phyloP scores from a whole-genome alignment of 805 yeast genomes.

The Metschnikowia peoriensis region DNA sequence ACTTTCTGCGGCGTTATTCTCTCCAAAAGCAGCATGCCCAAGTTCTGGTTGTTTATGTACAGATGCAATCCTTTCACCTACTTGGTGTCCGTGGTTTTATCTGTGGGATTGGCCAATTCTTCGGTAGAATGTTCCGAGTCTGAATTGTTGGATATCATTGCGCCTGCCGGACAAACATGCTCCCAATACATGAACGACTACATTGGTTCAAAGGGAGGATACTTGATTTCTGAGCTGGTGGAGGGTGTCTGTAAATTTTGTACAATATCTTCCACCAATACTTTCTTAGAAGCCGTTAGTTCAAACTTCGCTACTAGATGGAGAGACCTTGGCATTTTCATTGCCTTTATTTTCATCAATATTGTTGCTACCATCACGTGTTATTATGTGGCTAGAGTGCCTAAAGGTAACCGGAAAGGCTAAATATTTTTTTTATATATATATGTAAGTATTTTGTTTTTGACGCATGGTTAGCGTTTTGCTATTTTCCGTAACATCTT shows the following conservation, averaged over 20 bases:
- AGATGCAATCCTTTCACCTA: conserved; percentile 47
- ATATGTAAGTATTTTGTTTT: background rate
- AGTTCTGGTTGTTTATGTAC: conserved; percentile 48
- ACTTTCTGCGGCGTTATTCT: conserved; percentile 54
- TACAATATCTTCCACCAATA: conserved; percentile 1
- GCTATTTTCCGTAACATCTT: too few species aligned
- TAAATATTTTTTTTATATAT: background rate
- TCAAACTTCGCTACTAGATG: conserved; percentile 4
- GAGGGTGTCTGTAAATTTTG: conserved; percentile 6
- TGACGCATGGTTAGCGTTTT: background rate
- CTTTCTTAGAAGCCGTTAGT: background rate
- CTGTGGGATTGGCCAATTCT: conserved; percentile 41
- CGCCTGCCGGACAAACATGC: conserved; percentile 33
- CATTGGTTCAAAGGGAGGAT: conserved; percentile 1
- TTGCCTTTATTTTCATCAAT: conserved; percentile 7
- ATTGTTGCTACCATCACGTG: conserved; percentile 2
- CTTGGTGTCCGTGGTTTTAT: conserved; percentile 44
- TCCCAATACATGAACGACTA: conserved; percentile 2
- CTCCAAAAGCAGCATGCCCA: conserved; percentile 40
- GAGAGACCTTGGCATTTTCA: conserved; percentile 9
- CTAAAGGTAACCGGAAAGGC: conserved; percentile 43
- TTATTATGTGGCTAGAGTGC: conserved; percentile 65
- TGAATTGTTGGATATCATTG: conserved; percentile 48
- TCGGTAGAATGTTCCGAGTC: conserved; percentile 46
- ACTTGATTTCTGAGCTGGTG: background rate